Evolutionary conservation across 1,284 basidiomycete species (phyloP).

Genomic region (Irpex sp.): DNA sequence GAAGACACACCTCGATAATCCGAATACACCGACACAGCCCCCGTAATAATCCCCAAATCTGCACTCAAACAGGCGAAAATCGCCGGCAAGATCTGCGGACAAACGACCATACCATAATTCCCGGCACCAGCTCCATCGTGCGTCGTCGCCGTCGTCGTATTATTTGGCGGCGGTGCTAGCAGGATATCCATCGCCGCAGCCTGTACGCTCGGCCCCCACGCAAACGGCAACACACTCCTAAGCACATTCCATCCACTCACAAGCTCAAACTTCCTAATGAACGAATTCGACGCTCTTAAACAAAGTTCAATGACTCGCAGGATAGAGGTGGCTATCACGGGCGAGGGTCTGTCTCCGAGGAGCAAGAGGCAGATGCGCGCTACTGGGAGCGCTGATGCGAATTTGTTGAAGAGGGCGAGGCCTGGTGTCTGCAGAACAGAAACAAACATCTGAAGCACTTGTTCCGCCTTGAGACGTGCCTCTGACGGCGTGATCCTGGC

Average conservation of each 20-base stretch:
- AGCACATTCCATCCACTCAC: constrained; percentile 73
- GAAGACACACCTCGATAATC: constrained; percentile 5
- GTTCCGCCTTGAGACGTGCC: constrained; percentile 54
- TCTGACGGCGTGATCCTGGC: constrained; percentile 43
- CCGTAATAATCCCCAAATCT: constrained; percentile 34
- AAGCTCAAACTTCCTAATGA: constrained; percentile 71
- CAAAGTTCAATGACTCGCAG: constrained; percentile 58
- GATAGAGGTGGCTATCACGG: constrained; percentile 55
- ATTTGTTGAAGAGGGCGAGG: constrained; percentile 59
- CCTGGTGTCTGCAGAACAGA: constrained; percentile 50
- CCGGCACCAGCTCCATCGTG: no score
- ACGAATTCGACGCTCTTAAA: constrained; percentile 50
- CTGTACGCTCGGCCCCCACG: constrained; percentile 67
- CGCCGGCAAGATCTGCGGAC: constrained; percentile 64
- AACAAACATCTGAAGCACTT: constrained; percentile 57
- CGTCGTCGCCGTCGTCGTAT: no score
- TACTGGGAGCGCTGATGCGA: constrained; percentile 66
- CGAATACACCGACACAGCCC: constrained; percentile 9
- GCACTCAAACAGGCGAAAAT: constrained; percentile 59
- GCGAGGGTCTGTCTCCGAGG: constrained; percentile 63
- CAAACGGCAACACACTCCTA: constrained; percentile 58
- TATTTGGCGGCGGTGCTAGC: constrained; percentile 33
- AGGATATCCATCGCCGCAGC: constrained; percentile 62
- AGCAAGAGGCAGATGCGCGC: constrained; percentile 72
- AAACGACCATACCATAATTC: constrained; percentile 34